Conservation (phyloP, 495 filamentous ascomycete species). For the Aspergillus nanangensis region DNA sequence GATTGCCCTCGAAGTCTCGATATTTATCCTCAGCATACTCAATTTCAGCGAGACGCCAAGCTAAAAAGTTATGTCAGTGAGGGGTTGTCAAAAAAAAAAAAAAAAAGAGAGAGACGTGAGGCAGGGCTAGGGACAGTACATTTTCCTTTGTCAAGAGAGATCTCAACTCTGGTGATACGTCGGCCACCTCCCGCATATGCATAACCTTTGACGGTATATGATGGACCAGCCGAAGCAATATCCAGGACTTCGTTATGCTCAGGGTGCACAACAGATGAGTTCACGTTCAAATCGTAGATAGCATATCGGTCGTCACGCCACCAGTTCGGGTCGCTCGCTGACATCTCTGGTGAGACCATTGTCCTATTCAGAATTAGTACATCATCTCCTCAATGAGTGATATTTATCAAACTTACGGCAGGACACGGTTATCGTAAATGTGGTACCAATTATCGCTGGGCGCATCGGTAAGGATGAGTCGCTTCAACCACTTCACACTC, state of each 20-base stretch:
- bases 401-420: conserved; percentile 52
- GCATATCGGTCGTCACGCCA: conserved; percentile 93
- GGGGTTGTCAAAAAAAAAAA: too few relatives aligned
- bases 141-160: conserved; percentile 80
- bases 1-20: conserved; percentile 57
- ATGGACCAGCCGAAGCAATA: conserved; percentile 42
- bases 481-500: conserved; percentile 94
- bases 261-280: conserved; percentile 79
- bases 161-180: conserved; percentile 75
- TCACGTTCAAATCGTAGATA: conserved; percentile 90
- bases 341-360: conserved; percentile 79
- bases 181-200: conserved; percentile 90
- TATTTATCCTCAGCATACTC: conserved; percentile 87
- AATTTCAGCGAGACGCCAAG: conserved; percentile 78
- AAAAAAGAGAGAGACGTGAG: neutral
- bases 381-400: neutral
- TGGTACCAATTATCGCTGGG: conserved; percentile 98
- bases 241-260: conserved; percentile 70
- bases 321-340: conserved; percentile 67
- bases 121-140: conserved; percentile 19
- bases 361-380: conserved; percentile 44
- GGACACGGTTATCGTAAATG: conserved; percentile 87
- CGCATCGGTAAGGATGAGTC: conserved; percentile 67
- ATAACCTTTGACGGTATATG: conserved; percentile 73
- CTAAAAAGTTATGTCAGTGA: too few relatives aligned